phyloP scores from a whole-genome alignment of 2,329 filamentous ascomycete species.

The Annulohypoxylon truncatum region DNA sequence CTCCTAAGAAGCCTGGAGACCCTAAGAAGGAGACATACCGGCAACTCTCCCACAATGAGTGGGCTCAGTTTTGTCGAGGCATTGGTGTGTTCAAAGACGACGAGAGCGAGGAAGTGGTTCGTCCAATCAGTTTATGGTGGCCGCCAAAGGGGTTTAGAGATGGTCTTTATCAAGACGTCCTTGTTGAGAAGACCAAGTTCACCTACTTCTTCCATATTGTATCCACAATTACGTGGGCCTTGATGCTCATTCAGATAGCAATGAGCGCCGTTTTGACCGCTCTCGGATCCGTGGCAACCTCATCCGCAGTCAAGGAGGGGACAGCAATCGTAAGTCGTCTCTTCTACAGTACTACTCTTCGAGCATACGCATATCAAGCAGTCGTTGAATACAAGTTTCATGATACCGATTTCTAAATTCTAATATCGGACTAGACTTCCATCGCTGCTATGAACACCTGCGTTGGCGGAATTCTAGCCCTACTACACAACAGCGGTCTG shows the following conservation, averaged over 20 bases:
- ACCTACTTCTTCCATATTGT: slow-evolving; percentile 58
- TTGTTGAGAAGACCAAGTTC: slow-evolving; percentile 58
- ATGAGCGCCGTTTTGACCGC: slow-evolving; percentile 63
- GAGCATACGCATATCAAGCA: neutral
- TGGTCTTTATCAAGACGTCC: slow-evolving; percentile 62
- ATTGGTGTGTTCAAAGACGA: slow-evolving; percentile 60
- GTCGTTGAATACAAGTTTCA: neutral
- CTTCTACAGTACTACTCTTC: neutral
- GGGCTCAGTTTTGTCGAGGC: slow-evolving; percentile 60
- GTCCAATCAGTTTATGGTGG: slow-evolving; percentile 58
- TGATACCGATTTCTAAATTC: neutral
- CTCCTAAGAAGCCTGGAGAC: slow-evolving; percentile 13
- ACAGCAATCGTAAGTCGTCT: slow-evolving; percentile 53
- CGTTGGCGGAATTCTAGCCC: slow-evolving; percentile 61
- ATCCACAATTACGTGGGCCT: slow-evolving; percentile 57
- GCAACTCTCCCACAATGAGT: slow-evolving; percentile 58
- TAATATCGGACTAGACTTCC: slow-evolving; percentile 50
- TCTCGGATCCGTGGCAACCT: slow-evolving; percentile 56
- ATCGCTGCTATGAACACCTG: slow-evolving; percentile 64
- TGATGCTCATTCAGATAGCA: slow-evolving; percentile 63
- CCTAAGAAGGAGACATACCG: slow-evolving; percentile 44
- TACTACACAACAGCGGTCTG: slow-evolving; percentile 65
- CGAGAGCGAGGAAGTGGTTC: slow-evolving; percentile 57
- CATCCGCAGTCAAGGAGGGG: slow-evolving; percentile 48
- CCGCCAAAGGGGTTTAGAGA: slow-evolving; percentile 60